Percentiles rank a stretch among this genome's conserved stretches.
phyloP scores from a whole-genome alignment of 352 stramenopile genomes.

The Globisporangium ultimum region DNA sequence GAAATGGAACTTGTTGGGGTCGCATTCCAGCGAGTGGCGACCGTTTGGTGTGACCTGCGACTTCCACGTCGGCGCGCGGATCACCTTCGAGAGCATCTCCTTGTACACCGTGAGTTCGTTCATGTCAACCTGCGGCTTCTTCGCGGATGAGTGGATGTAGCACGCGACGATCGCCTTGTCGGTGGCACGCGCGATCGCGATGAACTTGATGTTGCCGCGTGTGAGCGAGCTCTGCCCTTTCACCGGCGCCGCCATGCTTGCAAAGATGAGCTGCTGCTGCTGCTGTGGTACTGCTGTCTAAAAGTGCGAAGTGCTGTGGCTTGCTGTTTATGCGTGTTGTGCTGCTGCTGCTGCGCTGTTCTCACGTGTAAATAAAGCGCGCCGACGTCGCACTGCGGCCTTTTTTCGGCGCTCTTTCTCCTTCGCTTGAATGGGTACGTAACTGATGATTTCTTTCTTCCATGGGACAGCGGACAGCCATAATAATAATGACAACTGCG shows the following conservation, averaged over 20 bases:
- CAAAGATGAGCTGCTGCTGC: conserved; percentile 1
- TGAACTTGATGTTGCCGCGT: conserved; percentile 82
- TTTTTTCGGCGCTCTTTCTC: no score
- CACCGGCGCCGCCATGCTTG: conserved; percentile 12
- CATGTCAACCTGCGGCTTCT: conserved; percentile 45
- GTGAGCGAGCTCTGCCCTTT: conserved; percentile 42
- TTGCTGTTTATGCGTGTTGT: no score
- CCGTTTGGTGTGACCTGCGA: conserved; percentile 82
- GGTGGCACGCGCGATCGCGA: conserved; percentile 72
- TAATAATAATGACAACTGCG: no score
- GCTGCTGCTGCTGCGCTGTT: no score
- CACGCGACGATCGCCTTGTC: conserved; percentile 80
- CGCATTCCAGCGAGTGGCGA: conserved; percentile 82
- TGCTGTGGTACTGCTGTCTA: conserved; percentile 11
- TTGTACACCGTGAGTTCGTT: conserved; percentile 63
- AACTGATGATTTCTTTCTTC: background rate
- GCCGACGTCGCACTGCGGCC: no score
- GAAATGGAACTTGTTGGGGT: conserved; percentile 88
- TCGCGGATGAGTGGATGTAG: conserved; percentile 62
- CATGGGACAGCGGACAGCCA: no score
- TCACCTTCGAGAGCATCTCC: conserved; percentile 82
- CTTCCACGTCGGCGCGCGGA: conserved; percentile 83
- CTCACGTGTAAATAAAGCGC: no score
- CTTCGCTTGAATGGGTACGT: no score
- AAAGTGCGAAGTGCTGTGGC: no score